phyloP scores from a whole-genome alignment of 139 green algal species.

The Gonium pectorale region DNA sequence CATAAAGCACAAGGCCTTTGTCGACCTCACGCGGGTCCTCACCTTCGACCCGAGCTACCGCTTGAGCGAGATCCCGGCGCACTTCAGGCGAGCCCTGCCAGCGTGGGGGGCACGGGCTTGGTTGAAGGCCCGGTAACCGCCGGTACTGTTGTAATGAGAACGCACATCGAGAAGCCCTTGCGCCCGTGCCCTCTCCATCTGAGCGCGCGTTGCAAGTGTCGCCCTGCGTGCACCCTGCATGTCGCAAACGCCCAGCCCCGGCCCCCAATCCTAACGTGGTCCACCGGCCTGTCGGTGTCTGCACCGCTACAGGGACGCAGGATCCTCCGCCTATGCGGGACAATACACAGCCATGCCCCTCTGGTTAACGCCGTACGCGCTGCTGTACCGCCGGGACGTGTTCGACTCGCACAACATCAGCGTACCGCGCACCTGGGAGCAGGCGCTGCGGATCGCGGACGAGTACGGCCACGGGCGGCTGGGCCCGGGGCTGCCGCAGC shows the following conservation, averaged over 20 bases:
- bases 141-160: too few species aligned
- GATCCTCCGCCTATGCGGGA: background rate
- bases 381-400: constrained; percentile 35
- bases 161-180: too few species aligned
- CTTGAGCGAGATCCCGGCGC: background rate
- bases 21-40: background rate
- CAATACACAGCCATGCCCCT: background rate
- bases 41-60: background rate
- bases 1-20: background rate
- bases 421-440: constrained; percentile 35
- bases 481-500: background rate
- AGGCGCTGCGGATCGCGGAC: background rate
- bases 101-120: background rate
- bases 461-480: background rate
- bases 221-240: too few species aligned
- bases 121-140: too few species aligned
- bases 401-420: constrained; percentile 20
- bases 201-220: too few species aligned
- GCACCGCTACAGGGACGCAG: background rate
- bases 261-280: background rate
- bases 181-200: too few species aligned
- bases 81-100: background rate
- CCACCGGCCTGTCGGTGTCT: too few species aligned
- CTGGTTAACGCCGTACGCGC: background rate
- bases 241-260: background rate